Evolutionary conservation across 2,329 filamentous ascomycete genomes (phyloP).

Genomic region (Drechslerella dactyloides): DNA sequence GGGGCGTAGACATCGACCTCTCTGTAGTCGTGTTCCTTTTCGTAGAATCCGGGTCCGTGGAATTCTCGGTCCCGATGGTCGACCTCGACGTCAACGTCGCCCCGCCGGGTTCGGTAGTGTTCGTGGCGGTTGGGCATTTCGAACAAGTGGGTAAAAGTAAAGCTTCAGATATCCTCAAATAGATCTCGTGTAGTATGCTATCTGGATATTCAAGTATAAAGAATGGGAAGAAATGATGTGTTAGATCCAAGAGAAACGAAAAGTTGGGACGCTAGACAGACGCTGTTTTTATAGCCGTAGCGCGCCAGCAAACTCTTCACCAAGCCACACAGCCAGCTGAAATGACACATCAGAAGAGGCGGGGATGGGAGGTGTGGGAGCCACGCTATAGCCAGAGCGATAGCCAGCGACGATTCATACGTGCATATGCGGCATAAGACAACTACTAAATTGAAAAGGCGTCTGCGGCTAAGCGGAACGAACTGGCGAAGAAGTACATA

Average conservation of each 20-base stretch:
- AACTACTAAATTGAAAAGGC: not conserved
- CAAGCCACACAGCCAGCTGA: not conserved
- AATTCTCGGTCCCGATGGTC: conserved; percentile 47
- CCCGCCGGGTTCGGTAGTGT: conserved; percentile 30
- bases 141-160: conserved; percentile 11
- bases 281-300: conserved; percentile 3
- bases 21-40: conserved; percentile 48
- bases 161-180: not conserved
- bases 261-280: not conserved
- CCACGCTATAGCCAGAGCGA: conserved; percentile 7
- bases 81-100: conserved; percentile 44
- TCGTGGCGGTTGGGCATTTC: conserved; percentile 39
- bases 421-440: conserved; percentile 14
- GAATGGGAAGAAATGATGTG: not conserved
- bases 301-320: not conserved
- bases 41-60: conserved; percentile 36
- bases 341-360: conserved; percentile 22
- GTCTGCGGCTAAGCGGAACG: not conserved
- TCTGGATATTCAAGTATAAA: not conserved
- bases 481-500: conserved; percentile 16
- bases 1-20: conserved; percentile 32
- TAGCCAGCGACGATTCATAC: not conserved
- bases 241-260: not conserved
- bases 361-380: conserved; percentile 16
- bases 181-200: not conserved